These are phyloP conservation scores for Nigrospora oryzae DNA, from an alignment of 2,329 filamentous ascomycete genomes.

Conservation along the genomic window DNA sequence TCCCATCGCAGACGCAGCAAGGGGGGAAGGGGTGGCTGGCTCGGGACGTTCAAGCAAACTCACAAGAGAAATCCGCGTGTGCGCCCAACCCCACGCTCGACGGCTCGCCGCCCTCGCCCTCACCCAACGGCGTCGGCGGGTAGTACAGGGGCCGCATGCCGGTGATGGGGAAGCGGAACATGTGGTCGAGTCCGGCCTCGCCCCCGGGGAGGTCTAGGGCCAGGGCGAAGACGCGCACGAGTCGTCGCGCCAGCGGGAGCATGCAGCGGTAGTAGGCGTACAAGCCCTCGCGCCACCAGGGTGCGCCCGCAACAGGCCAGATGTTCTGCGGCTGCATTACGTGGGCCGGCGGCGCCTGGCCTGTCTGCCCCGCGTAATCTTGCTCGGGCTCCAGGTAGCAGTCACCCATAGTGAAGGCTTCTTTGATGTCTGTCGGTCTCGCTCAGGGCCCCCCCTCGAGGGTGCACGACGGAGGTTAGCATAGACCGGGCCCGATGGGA, in stretches of 20 bases:
- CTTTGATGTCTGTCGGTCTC: slow-evolving; percentile 14
- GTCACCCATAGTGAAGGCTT: slow-evolving; percentile 28
- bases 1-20: background rate
- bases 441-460: too few relatives aligned
- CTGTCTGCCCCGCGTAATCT: slow-evolving; percentile 17
- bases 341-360: slow-evolving; percentile 13
- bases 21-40: background rate
- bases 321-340: slow-evolving; percentile 22
- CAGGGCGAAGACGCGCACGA: slow-evolving; percentile 25
- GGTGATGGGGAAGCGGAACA: slow-evolving; percentile 29
- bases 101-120: slow-evolving; percentile 4
- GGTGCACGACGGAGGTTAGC: too few relatives aligned
- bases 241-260: slow-evolving; percentile 19
- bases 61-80: slow-evolving; percentile 30
- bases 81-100: slow-evolving; percentile 26
- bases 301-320: slow-evolving; percentile 19
- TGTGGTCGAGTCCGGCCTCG: slow-evolving; percentile 25
- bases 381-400: slow-evolving; percentile 26
- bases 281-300: slow-evolving; percentile 22
- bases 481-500: too few relatives aligned
- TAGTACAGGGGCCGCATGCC: slow-evolving; percentile 31
- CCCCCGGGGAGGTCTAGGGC: slow-evolving; percentile 23
- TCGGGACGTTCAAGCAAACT: background rate
- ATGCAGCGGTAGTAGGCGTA: slow-evolving; percentile 23
- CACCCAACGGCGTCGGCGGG: slow-evolving; percentile 20